These are phyloP conservation scores for Lasiosphaeris hirsuta DNA, from an alignment of 495 filamentous ascomycete genomes.

Conservation along the genomic window DNA sequence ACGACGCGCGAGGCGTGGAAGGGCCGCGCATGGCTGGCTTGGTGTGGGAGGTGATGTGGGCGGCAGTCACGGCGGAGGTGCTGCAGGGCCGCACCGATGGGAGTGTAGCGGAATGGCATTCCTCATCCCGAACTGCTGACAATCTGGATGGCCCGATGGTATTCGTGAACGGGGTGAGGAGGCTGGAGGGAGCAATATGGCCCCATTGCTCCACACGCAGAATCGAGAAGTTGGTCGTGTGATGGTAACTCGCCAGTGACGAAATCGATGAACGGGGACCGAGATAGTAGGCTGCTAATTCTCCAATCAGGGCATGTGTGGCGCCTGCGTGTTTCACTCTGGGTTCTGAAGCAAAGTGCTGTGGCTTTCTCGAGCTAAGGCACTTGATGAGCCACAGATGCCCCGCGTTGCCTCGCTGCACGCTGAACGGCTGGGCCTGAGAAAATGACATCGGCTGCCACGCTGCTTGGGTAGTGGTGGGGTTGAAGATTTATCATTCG, in stretches of 20 bases:
- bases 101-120: conserved; percentile 46
- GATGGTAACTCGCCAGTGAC: conserved; percentile 2
- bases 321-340: conserved; percentile 5
- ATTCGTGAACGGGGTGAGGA: neutral
- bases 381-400: conserved; percentile 1
- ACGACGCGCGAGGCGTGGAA: conserved; percentile 43
- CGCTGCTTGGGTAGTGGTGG: neutral
- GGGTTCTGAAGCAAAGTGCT: neutral
- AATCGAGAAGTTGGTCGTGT: no score
- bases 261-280: conserved; percentile 12
- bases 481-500: neutral
- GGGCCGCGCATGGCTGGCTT: conserved; percentile 9
- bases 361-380: neutral
- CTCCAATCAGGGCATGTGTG: conserved; percentile 6
- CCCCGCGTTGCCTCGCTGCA: conserved; percentile 13
- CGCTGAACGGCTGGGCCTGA: neutral
- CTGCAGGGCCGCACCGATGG: conserved; percentile 24
- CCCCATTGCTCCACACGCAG: neutral
- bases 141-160: no score
- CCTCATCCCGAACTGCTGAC: conserved; percentile 42
- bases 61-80: conserved; percentile 3
- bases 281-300: neutral
- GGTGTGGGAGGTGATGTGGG: conserved; percentile 1
- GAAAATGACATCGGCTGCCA: neutral
- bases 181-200: neutral